Evolutionary conservation across 768 basidiomycete genomes (phyloP).

Genomic region (Russula emetica): DNA sequence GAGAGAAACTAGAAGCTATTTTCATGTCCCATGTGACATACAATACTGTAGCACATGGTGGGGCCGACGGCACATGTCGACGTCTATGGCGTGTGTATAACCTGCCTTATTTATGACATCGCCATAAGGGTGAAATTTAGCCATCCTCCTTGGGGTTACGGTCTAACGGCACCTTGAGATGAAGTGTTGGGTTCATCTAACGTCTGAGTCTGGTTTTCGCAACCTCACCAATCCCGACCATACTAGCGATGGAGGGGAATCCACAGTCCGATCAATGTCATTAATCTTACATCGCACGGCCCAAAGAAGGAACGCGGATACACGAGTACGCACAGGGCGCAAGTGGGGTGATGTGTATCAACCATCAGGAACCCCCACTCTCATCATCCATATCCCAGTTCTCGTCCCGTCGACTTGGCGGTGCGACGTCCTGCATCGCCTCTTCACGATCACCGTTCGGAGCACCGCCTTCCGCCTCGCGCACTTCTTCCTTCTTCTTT

Average conservation of each 20-base stretch:
- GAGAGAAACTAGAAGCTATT: neutral
- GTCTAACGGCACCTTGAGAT: too few relatives aligned
- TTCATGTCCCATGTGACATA: neutral
- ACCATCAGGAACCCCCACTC: conserved; percentile 5
- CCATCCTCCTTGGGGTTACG: too few relatives aligned
- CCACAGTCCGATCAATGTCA: neutral
- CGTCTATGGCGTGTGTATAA: neutral
- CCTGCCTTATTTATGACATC: neutral
- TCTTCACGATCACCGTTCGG: conserved; percentile 38
- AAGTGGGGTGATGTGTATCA: neutral
- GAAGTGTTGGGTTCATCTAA: too few relatives aligned
- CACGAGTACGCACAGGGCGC: neutral
- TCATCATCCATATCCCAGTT: conserved; percentile 43
- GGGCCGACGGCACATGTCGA: neutral
- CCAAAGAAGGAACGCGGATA: neutral
- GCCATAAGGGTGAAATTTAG: neutral
- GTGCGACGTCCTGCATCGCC: conserved; percentile 31
- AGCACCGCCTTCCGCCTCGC: conserved; percentile 33
- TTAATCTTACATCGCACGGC: conserved; percentile 14
- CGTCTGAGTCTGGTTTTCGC: neutral
- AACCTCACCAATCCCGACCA: neutral
- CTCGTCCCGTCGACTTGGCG: conserved; percentile 32
- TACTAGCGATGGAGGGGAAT: neutral
- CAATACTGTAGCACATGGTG: neutral
- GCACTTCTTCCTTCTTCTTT: conserved; percentile 45